Percentiles rank a stretch among this genome's conserved stretches.
These are phyloP conservation scores for Persicaria maculosa DNA, from an alignment of 148 eudicot species.

Conservation along the genomic window DNA sequence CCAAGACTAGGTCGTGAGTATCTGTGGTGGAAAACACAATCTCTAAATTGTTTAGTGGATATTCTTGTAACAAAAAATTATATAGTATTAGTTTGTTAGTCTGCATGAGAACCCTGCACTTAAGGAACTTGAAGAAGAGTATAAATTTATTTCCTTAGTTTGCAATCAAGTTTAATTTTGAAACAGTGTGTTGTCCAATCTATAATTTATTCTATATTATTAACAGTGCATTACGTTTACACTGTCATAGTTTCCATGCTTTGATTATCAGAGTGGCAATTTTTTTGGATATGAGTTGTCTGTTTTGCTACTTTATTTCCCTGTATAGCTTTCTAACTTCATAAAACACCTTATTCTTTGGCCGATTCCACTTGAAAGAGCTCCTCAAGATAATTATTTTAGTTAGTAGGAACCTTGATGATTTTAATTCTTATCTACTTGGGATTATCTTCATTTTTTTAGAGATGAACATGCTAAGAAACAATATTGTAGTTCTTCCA, in stretches of 20 bases:
- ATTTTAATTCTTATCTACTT: background rate
- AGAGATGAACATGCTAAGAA: background rate
- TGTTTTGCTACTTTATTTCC: background rate
- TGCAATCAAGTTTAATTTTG: background rate
- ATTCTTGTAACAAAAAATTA: background rate
- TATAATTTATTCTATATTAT: too few species aligned
- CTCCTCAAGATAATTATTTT: background rate
- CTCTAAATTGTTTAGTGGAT: background rate
- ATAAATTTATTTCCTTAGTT: background rate
- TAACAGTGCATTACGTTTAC: background rate
- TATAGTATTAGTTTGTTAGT: background rate
- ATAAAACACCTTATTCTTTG: background rate
- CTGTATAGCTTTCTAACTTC: background rate
- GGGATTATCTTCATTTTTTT: background rate
- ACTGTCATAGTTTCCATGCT: background rate
- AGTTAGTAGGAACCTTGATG: background rate
- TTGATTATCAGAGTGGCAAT: background rate
- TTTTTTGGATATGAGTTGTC: background rate
- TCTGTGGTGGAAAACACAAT: background rate
- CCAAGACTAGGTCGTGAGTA: constrained; percentile 1
- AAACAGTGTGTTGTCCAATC: too few species aligned
- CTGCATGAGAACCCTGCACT: background rate
- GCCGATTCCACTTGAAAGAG: background rate
- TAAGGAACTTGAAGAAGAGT: background rate
- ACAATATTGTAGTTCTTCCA: background rate